Evolutionary conservation across 1,284 basidiomycete species (phyloP).

Genomic region (Heterobasidion irregulare): DNA sequence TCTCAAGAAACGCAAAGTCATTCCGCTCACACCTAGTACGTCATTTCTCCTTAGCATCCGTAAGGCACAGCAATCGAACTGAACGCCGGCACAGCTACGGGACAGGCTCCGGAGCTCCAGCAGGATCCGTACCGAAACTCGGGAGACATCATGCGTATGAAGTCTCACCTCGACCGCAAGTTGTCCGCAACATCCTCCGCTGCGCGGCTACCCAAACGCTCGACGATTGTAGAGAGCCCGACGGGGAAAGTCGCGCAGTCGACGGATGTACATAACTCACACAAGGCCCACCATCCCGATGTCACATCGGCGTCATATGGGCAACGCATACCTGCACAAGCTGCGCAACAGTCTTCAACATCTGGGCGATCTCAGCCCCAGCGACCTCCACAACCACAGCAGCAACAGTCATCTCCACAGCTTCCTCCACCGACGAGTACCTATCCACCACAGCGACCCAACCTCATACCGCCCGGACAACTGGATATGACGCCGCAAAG

Average conservation of each 20-base stretch:
- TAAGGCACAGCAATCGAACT: not conserved
- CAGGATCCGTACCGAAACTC: slow-evolving; percentile 78
- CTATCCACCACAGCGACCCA: slow-evolving; percentile 23
- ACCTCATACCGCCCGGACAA: slow-evolving; percentile 28
- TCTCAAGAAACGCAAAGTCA: slow-evolving; percentile 86
- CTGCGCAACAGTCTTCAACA: slow-evolving; percentile 11
- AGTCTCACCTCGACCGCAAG: slow-evolving; percentile 90
- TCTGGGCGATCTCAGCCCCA: not conserved
- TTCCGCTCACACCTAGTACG: slow-evolving; percentile 72
- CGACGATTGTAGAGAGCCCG: slow-evolving; percentile 95
- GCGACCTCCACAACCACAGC: slow-evolving; percentile 20
- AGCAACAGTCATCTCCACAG: slow-evolving; percentile 23
- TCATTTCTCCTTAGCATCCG: slow-evolving; percentile 8
- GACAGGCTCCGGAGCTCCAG: slow-evolving; percentile 28
- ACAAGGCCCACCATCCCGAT: slow-evolving; percentile 2
- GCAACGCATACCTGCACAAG: slow-evolving; percentile 5
- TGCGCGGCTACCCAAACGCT: slow-evolving; percentile 86
- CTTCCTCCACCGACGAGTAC: slow-evolving; percentile 15
- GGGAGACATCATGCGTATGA: slow-evolving; percentile 90
- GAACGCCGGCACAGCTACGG: slow-evolving; percentile 25
- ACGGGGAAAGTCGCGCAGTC: slow-evolving; percentile 80
- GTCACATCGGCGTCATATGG: not conserved
- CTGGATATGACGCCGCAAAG: slow-evolving; percentile 22
- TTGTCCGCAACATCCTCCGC: slow-evolving; percentile 91
- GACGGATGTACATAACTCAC: slow-evolving; percentile 28